A percentile compares a stretch with the other conserved stretches of the same genome.
Evolutionary conservation across 495 filamentous ascomycete genomes (phyloP).

Genomic region (Xylaria telfairii): DNA sequence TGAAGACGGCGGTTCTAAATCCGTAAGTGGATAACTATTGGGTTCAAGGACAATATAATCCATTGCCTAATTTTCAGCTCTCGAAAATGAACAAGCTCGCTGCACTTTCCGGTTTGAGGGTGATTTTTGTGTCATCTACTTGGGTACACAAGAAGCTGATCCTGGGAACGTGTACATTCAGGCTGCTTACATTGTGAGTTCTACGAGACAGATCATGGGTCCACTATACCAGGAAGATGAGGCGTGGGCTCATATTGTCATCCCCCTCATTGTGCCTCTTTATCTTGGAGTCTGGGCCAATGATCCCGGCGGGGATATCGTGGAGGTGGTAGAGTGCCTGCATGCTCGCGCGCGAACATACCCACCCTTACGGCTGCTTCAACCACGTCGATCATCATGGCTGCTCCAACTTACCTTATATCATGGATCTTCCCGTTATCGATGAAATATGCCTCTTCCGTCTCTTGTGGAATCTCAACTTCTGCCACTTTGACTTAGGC

Average conservation of each 20-base stretch:
- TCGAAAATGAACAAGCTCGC: not conserved
- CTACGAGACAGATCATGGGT: not conserved
- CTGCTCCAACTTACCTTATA: slow-evolving; percentile 7
- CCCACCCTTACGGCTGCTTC: not conserved
- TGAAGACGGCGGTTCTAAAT: not conserved
- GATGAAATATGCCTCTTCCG: slow-evolving; percentile 26
- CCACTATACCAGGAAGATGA: not conserved
- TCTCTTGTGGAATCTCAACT: slow-evolving; percentile 12
- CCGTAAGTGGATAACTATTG: not conserved
- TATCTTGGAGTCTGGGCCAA: slow-evolving; percentile 19
- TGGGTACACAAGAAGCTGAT: slow-evolving; percentile 20
- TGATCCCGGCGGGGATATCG: not conserved
- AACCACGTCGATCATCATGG: not conserved
- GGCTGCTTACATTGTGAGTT: not conserved
- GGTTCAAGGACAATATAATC: not conserved
- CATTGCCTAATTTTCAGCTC: slow-evolving; percentile 14
- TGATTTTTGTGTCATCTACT: slow-evolving; percentile 6
- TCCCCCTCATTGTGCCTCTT: slow-evolving; percentile 25
- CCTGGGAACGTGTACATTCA: not conserved
- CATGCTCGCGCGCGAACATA: slow-evolving; percentile 19
- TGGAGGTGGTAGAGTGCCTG: slow-evolving; percentile 17
- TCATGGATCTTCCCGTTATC: slow-evolving; percentile 12
- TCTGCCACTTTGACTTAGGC: slow-evolving; percentile 22
- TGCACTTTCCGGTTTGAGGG: slow-evolving; percentile 4
- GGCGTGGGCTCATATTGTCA: slow-evolving; percentile 3